Percentiles rank a stretch among this genome's conserved stretches.
Conservation (phyloP, 2,329 filamentous ascomycete species). For the Cytospora mali region DNA sequence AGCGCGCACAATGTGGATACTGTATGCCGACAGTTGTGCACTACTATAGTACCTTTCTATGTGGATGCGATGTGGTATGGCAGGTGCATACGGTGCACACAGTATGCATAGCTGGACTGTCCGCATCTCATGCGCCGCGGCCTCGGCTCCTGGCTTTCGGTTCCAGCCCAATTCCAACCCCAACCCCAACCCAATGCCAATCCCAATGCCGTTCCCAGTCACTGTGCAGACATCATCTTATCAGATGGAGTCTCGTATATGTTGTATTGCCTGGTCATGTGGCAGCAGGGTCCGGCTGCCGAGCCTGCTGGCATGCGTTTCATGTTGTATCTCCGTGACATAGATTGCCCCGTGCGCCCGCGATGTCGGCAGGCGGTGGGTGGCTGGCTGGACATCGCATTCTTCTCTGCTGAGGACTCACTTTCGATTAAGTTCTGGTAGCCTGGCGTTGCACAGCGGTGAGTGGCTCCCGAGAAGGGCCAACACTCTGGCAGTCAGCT, state of each 20-base stretch:
- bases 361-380: neutral
- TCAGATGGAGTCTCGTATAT: neutral
- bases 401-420: neutral
- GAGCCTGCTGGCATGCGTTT: neutral
- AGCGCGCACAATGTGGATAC: neutral
- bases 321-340: neutral
- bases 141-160: neutral
- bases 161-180: neutral
- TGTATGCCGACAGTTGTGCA: neutral
- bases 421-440: neutral
- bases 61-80: neutral
- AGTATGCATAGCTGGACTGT: neutral
- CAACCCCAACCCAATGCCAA: neutral
- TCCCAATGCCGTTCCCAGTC: neutral
- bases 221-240: neutral
- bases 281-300: neutral
- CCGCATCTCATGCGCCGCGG: neutral
- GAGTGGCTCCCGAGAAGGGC: neutral
- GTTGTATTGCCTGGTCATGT: neutral
- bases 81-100: neutral
- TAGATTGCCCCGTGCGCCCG: neutral
- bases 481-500: neutral
- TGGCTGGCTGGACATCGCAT: neutral
- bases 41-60: too few relatives aligned
- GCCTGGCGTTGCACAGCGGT: neutral